Evolutionary conservation across 1,284 basidiomycete species (phyloP), one percentile per base, ranked within the genome.

Genomic region (Sanghuangporus weigelae): DNA sequence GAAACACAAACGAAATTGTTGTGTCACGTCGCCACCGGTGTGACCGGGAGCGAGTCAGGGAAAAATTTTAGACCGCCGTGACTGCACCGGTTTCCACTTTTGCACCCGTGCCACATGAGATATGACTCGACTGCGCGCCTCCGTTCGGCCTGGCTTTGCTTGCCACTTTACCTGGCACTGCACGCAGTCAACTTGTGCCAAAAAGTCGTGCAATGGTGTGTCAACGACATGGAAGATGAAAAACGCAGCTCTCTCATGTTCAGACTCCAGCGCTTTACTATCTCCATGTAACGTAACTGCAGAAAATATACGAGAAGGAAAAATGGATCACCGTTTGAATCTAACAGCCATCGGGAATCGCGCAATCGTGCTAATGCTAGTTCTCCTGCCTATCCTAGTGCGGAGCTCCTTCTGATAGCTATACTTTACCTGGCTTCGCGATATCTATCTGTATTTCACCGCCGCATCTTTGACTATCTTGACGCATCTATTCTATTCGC

Each of bases 11-110:
- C 53, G 31, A n/a, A 54, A 36, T n/a, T 38, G n/a, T 36, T 54
- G 7, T 54, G 53, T 54, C 53, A 54, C 53, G 19, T 54, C 31
- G 31, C 14, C 53, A 16, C 53, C 53, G 53, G 51, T 54, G 53
- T 54, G 53, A 54, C 53, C 53, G 53, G 53, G n/a, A 54, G 53
- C 53, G 53, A 54, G 53, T 54, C 53, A 54, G 3, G 53, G 53
- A 38, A 38, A 51, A 54, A 38, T 16, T 54, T 54, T 38, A n/a
- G 31, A 36, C 31, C 16, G 31, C 10, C 11, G 23, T 5, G 26
- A 31, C 53, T 38, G 31, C 53, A 54, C 53, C 53, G 53, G 44
- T 35, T 51, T 51, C 19, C 19, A n/a, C 26, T 51, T n/a, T 36
- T 49, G 48, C 21, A 36, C 31, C 51, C 23, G 51, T 53, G 51